These are phyloP conservation scores for Aspergillus taichungensis DNA, from an alignment of 495 filamentous ascomycete genomes.

Conservation along the genomic window DNA sequence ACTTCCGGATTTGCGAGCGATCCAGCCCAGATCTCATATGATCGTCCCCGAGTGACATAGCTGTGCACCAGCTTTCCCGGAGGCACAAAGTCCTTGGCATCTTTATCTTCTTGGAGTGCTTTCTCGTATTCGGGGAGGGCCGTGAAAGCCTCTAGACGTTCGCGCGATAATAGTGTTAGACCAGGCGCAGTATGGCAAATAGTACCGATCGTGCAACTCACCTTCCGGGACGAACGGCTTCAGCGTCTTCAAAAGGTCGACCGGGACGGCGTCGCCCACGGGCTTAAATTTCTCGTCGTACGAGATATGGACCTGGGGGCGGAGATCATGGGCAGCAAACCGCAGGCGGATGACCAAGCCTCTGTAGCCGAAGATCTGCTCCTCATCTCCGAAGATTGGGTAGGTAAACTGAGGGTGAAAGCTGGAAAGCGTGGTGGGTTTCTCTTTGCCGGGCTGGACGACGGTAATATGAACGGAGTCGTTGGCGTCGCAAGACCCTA, in stretches of 20 bases:
- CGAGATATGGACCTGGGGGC: conserved; percentile 60
- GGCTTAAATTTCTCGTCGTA: conserved; percentile 67
- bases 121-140: conserved; percentile 50
- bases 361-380: conserved; percentile 86
- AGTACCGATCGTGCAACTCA: conserved; percentile 19
- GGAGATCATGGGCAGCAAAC: conserved; percentile 75
- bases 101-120: conserved; percentile 43
- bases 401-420: conserved; percentile 89
- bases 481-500: conserved; percentile 70
- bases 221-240: conserved; percentile 59
- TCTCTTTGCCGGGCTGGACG: conserved; percentile 46
- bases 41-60: conserved; percentile 41
- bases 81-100: conserved; percentile 50
- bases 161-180: background rate
- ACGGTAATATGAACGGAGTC: conserved; percentile 65
- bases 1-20: conserved; percentile 50
- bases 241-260: conserved; percentile 57
- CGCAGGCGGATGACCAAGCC: conserved; percentile 63
- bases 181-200: background rate
- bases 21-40: conserved; percentile 55
- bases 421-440: conserved; percentile 47
- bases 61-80: conserved; percentile 46
- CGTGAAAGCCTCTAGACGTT: conserved; percentile 49
- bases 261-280: conserved; percentile 59
- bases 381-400: conserved; percentile 82